Evolutionary conservation across 2,329 filamentous ascomycete genomes (phyloP), one percentile per base, ranked within the genome.

Genomic region (Elsinoe fawcettii): DNA sequence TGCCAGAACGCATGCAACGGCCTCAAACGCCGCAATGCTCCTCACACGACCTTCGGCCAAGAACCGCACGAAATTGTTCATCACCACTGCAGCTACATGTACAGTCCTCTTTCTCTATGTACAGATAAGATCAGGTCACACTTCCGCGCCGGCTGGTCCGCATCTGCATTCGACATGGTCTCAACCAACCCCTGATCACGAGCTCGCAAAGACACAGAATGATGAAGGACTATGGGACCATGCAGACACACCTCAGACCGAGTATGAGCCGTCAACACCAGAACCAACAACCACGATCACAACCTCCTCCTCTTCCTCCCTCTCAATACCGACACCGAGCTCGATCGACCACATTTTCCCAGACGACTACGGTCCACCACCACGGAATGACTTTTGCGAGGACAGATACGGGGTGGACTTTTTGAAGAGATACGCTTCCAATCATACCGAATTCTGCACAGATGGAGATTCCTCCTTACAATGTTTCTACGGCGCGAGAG

Each of bases 121-220:
- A 36, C 49, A 53, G 49, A 53, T 53, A 53, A 53, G 49, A 53
- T 53, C 49, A 30, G 30, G 49, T 53, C 49, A 53, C 32, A 37
- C n/a, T 25, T 30, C 30, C 16, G 30, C 49, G 16, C 49, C 49
- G 32, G 30, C 49, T 39, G 49, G 49, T 18, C 49, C 49, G 25
- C 49, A 39, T 39, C 49, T 53, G 34, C 49, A 53, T 30, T 53
- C 49, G 30, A 37, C 49, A 25, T 39, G 34, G 34, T 37, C 34
- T 2, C 32, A 53, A 27, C 49, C 49, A n/a, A 53, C 34, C 12
- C 49, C 49, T 25, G 49, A 37, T 16, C 11, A n/a, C 14, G 32
- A n/a, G 8, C 25, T 36, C 25, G 49, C 49, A 22, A 23, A 37
- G 22, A 37, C 32, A 36, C 30, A 37, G 49, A 25, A 20, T 18